phyloP scores from a whole-genome alignment of 768 basidiomycete genomes.

The Mycena crocata region DNA sequence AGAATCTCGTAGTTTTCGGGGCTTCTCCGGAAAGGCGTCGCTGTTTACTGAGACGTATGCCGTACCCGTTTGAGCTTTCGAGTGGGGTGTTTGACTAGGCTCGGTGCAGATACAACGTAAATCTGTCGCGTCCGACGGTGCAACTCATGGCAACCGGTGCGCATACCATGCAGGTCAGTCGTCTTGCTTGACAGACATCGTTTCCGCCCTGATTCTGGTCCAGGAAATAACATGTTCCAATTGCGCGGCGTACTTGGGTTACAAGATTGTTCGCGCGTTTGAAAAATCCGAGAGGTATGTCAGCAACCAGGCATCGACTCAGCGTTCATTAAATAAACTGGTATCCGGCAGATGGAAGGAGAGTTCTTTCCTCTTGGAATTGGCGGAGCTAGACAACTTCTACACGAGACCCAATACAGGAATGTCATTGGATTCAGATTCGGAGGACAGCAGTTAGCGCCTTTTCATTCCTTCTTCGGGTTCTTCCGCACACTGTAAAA shows the following conservation, averaged over 20 bases:
- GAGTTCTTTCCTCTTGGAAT: conserved; percentile 67
- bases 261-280: conserved; percentile 70
- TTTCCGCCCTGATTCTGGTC: not conserved
- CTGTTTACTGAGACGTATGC: conserved; percentile 68
- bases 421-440: conserved; percentile 22
- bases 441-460: conserved; percentile 29
- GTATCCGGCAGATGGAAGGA: conserved; percentile 82
- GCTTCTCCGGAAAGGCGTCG: conserved; percentile 69
- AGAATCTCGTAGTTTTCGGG: conserved; percentile 61
- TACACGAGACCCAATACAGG: not conserved
- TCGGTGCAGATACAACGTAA: conserved; percentile 58
- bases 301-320: too few relatives aligned
- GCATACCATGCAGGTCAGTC: conserved; percentile 46
- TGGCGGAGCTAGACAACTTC: conserved; percentile 54
- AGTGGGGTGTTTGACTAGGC: conserved; percentile 10
- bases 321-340: too few relatives aligned
- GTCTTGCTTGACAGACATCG: not conserved
- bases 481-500: conserved; percentile 24
- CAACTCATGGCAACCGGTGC: conserved; percentile 74
- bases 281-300: conserved; percentile 65
- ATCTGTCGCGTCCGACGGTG: conserved; percentile 56
- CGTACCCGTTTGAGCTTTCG: not conserved
- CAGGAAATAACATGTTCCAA: conserved; percentile 62
- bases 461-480: not conserved
- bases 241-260: conserved; percentile 63